Evolutionary conservation across 2,329 filamentous ascomycete genomes (phyloP), one percentile per base, ranked within the genome.

Genomic region (Paecilomyces niveus): DNA sequence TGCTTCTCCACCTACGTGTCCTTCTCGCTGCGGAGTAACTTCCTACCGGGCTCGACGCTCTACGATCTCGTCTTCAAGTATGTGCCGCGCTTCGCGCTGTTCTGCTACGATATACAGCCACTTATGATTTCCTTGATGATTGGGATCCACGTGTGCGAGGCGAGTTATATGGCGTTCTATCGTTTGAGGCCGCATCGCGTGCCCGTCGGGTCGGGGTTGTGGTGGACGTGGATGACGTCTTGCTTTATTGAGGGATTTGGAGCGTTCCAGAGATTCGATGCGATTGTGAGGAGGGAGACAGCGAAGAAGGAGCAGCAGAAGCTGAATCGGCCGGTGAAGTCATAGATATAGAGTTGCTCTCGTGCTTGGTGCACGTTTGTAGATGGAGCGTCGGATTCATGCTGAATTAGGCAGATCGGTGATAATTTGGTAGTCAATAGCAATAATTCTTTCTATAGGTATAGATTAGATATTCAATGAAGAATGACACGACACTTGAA

Each of bases 131-230:
- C 76, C 21, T 77, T 83, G 0, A 83, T 92, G 58, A 3, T 90
- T 1, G 77, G 68, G 0, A 81, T 90, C 11, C 93, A 97, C 73
- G 22, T 79, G 0, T 59, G 72, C 2, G 93, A 97, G 77, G 74
- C 80, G n/a, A 74, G 74, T 52, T 58, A 69, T 57, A 76, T 86
- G 71, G 73, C 73, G 6, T 62, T 70, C 11, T 73, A 66, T 56
- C 77, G 78, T 62, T 67, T 86, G 69, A 70, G 69, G 57, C 80
- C 71, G 61, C 78, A 85, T 71, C 78, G 78, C n/a, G 77, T 86
- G 54, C 77, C 76, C 26, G 61, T 76, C 45, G 70, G 78, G 22
- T 80, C 79, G 54, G 61, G 63, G 5, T 56, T 81, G 15, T 87
- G 81, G 78, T 83, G 80, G 76, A 65, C 68, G 31, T 87, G 84